Evolutionary conservation across 164 flowering plant genomes (phyloP), one percentile per base, ranked within the genome.

Genomic region (Euptelea pleiosperma): DNA sequence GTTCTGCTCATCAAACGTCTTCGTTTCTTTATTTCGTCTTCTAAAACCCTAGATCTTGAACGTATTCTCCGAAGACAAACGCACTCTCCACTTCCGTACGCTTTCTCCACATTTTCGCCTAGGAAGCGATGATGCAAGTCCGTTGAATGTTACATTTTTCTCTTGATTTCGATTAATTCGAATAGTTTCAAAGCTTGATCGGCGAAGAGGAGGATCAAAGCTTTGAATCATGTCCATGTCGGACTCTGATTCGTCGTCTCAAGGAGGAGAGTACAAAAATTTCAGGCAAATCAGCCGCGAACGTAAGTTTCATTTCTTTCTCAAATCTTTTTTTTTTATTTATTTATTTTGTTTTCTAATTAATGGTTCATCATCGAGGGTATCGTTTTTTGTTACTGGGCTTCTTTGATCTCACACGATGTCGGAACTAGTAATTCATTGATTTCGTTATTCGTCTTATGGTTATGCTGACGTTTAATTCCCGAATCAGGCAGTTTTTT

Each of bases 211-310:
- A 47, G 57, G 36, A 33, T 14, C 22, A 34, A 34, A 21, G 31
- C 12, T 53, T 59, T 24, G 37, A 29, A 69, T 42, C 63, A 68
- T 61, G 73, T 69, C 71, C 29, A 33, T 72, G 41, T 70, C 69
- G 29, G 77, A 70, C 36, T 63, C 67, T 19, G 74, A 74, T 53
- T 60, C 69, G 14, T 77, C 87, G n/a, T 81, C 88, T 15, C 69
- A 70, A 2, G 77, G 73, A 28, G 79, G 72, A 55, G 98, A 93
- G 3, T 84, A 85, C 83, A 93, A 79, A 74, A 77, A 67, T 52
- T 90, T 88, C 75, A 67, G 81, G 24, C 91, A 86, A 76, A 77
- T 82, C 66, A 82, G 77, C 71, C 96, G 99, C 28, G 99, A 90
- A 14, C 70, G 99, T 93, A 65, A 71, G 85, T 65, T 42, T 42